These are phyloP conservation scores for Durusdinium trenchii DNA, from an alignment of 73 alveolate species.

Conservation along the genomic window DNA sequence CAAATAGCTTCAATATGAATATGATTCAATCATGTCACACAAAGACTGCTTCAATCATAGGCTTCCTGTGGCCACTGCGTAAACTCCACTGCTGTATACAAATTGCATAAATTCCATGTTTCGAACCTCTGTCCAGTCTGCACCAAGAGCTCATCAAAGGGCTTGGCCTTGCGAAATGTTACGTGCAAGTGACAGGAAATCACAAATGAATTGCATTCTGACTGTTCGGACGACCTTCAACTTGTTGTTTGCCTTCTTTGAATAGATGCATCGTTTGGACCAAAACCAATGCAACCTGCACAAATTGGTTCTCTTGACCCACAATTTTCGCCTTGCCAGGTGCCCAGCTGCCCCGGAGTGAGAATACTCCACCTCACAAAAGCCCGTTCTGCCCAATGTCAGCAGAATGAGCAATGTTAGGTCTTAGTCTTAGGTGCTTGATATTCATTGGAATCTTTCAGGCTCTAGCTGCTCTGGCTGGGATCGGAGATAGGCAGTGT, in stretches of 20 bases:
- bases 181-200: no score
- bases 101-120: no score
- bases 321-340: neutral
- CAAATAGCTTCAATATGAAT: no score
- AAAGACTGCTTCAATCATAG: no score
- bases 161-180: constrained; percentile 26
- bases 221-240: no score
- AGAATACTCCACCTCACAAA: constrained; percentile 59
- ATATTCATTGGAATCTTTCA: neutral
- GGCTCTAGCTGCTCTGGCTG: neutral
- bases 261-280: no score
- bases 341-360: constrained; percentile 64
- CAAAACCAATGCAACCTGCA: neutral
- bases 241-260: no score
- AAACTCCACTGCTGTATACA: no score
- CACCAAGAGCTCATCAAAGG: neutral
- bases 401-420: no score
- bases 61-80: no score
- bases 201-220: no score
- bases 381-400: neutral
- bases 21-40: no score
- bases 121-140: neutral
- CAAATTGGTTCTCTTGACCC: neutral
- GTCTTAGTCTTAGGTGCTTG: neutral
- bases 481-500: constrained; percentile 20